These are phyloP conservation scores for Vitis labrusca DNA, from an alignment of 164 flowering plant genomes.

Conservation along the genomic window DNA sequence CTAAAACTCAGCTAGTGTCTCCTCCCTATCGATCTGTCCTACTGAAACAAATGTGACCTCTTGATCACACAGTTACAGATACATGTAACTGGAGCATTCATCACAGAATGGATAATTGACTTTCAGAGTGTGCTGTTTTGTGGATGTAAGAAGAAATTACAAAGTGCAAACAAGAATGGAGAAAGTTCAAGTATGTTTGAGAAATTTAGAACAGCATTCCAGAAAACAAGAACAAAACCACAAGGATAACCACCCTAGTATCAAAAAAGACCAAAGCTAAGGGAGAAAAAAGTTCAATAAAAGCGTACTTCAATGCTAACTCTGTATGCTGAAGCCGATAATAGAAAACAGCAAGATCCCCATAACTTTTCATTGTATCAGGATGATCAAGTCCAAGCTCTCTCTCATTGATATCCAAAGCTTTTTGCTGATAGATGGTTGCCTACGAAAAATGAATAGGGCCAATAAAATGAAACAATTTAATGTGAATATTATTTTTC, in stretches of 20 bases:
- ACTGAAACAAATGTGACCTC: no score
- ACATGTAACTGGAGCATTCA: no score
- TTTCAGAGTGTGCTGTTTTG: no score
- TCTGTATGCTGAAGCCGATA: conserved; percentile 94
- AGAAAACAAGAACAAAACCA: neutral
- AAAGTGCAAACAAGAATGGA: no score
- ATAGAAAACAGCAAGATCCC: conserved; percentile 93
- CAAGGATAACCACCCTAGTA: neutral
- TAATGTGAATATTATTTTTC: neutral
- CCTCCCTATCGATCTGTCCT: no score
- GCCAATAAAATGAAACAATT: neutral
- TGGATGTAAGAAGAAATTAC: no score
- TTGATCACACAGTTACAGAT: no score
- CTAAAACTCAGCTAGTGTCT: no score
- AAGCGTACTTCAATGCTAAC: conserved; percentile 83
- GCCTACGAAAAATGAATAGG: conserved; percentile 46
- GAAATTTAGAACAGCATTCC: no score
- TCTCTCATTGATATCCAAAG: conserved; percentile 94
- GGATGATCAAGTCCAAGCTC: conserved; percentile 98
- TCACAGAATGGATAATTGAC: no score
- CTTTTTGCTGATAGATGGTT: conserved; percentile 92
- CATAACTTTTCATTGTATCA: conserved; percentile 98
- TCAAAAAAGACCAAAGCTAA: neutral
- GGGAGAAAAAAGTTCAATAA: neutral
- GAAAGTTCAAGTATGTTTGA: no score